Evolutionary conservation across 1,284 basidiomycete genomes (phyloP), one percentile per base, ranked within the genome.

Genomic region (Sphagnurus paluster): DNA sequence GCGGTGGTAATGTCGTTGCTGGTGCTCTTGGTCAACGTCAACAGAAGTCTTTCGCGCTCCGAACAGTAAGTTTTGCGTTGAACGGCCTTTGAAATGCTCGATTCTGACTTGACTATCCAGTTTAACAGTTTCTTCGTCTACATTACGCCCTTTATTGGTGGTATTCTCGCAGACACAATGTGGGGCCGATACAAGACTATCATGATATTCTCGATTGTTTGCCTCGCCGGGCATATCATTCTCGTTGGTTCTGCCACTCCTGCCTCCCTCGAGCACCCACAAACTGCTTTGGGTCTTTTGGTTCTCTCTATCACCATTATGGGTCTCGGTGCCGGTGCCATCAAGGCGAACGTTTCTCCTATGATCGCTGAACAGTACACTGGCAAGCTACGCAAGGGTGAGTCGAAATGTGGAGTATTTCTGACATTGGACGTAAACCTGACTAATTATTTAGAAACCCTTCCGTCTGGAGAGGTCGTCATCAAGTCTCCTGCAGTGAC

Each of bases 181-280:
- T 78, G 75, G 74, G 80, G 81, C 40, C 71, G 80, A 25, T 82
- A 79, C 67, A 80, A 80, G 58, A 80, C 79, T n/a, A 80, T 82
- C 58, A 67, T 74, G 49, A 59, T 79, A 25, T 75, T 73, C 60
- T 68, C 71, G 33, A 24, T 67, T 4, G 63, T 76, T 28, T 70
- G 68, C 51, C 59, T 75, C 64, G 50, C 63, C 41, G 74, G 73
- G 28, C 74, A 75, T 53, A 58, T 75, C 38, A 66, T 76, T 46
- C 66, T 77, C 14, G 68, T 72, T 17, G 67, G 56, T 23, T 70
- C 69, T 37, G 66, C 71, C 2, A 55, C 65, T 4, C 71, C 73
- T 1, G 25, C 62, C 1, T 56, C 66, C 5, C 53, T 76, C 7
- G 57, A 56, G 11, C 46, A 71, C 26, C 51, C 62, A 0, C 50